Evolutionary conservation across 2,329 filamentous ascomycete genomes (phyloP).

Genomic region (Exutisphaerella laricina): DNA sequence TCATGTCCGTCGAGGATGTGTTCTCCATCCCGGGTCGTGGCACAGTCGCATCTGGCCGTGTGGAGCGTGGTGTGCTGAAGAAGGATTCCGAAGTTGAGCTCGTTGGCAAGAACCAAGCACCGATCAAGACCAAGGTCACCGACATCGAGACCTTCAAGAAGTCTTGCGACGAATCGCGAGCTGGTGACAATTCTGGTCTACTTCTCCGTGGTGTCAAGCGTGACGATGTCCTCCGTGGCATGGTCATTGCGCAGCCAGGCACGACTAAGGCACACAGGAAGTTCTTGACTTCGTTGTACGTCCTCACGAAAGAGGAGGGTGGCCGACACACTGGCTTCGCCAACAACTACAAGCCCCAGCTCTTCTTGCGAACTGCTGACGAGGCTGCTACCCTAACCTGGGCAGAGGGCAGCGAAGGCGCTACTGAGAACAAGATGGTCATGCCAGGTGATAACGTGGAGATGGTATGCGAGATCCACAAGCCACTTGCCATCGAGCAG

Average conservation of each 20-base stretch:
- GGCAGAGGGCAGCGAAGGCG: constrained; percentile 75
- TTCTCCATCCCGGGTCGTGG: constrained; percentile 69
- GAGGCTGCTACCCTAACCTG: constrained; percentile 72
- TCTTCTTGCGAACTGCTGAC: constrained; percentile 87
- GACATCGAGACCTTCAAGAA: constrained; percentile 99
- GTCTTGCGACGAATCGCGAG: constrained; percentile 92
- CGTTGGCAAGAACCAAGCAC: constrained; percentile 71
- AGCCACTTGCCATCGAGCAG: constrained; percentile 79
- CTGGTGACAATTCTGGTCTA: constrained; percentile 97
- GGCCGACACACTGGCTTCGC: constrained; percentile 94
- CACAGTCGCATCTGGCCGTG: constrained; percentile 93
- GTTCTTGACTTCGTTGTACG: constrained; percentile 94
- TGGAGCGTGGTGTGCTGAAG: constrained; percentile 93
- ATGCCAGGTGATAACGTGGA: constrained; percentile 99
- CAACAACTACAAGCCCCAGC: constrained; percentile 93
- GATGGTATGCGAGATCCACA: constrained; percentile 83
- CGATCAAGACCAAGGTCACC: constrained; percentile 98
- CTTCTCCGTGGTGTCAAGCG: constrained; percentile 93
- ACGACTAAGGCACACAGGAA: constrained; percentile 79
- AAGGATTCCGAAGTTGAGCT: constrained; percentile 92
- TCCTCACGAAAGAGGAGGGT: constrained; percentile 95
- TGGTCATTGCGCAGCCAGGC: constrained; percentile 84
- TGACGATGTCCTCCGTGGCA: constrained; percentile 89
- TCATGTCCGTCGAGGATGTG: constrained; percentile 86
- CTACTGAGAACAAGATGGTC: constrained; percentile 65